Percentiles rank a stretch among this genome's conserved stretches.
phyloP scores from a whole-genome alignment of 192 early-diverging fungal genomes.

The Podila clonocystis region DNA sequence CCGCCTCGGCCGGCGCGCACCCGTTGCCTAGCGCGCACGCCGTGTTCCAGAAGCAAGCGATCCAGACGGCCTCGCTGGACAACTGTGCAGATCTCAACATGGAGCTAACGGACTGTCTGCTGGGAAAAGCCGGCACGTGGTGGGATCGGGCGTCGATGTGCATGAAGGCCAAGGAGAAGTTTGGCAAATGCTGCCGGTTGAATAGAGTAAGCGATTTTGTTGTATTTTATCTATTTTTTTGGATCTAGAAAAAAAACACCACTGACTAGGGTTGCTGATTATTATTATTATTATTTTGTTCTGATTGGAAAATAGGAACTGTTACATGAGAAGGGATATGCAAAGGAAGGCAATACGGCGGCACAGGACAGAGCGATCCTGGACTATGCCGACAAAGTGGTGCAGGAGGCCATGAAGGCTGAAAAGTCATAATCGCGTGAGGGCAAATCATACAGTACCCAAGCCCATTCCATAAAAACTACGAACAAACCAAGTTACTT shows the following conservation, averaged over 20 bases:
- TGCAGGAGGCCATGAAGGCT: conserved; percentile 36
- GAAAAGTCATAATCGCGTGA: neutral
- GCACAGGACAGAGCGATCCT: conserved; percentile 30
- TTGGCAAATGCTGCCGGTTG: conserved; percentile 31
- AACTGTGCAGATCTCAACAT: conserved; percentile 48
- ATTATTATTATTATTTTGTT: neutral
- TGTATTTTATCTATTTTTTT: neutral
- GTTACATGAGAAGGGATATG: conserved; percentile 29
- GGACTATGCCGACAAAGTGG: conserved; percentile 32
- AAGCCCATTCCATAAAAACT: neutral
- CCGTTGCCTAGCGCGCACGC: conserved; percentile 11
- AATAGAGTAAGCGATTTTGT: conserved; percentile 19
- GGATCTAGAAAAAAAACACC: neutral
- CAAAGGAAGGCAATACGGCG: conserved; percentile 36
- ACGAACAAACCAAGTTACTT: neutral
- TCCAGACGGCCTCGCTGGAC: conserved; percentile 26
- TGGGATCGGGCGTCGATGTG: conserved; percentile 47
- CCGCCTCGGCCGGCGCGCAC: conserved; percentile 9
- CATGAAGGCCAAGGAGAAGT: conserved; percentile 31
- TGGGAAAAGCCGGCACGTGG: conserved; percentile 35
- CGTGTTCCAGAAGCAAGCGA: conserved; percentile 29
- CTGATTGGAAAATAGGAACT: conserved; percentile 14
- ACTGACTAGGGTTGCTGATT: neutral
- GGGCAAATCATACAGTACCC: neutral
- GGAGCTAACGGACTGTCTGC: conserved; percentile 38